Conservation (phyloP, 345 rosid genomes). For the Microcos paniculata region DNA sequence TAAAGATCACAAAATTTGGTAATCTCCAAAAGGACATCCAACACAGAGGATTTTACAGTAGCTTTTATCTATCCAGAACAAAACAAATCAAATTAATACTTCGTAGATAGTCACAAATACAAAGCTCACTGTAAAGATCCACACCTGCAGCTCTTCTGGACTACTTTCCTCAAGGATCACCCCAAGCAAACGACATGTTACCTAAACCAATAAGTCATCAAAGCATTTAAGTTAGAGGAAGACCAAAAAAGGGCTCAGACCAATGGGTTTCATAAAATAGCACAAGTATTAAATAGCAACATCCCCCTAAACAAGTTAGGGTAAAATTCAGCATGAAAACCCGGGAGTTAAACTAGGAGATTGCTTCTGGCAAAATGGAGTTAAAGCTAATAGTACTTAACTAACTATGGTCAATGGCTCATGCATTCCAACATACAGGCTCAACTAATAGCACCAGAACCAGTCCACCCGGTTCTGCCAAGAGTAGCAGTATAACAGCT, state of each 20-base stretch:
- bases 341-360: neutral
- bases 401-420: too few species aligned
- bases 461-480: too few species aligned
- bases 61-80: slow-evolving; percentile 64
- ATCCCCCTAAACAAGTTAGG: neutral
- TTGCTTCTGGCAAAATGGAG: neutral
- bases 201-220: slow-evolving; percentile 36
- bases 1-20: slow-evolving; percentile 89
- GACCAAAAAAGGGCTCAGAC: neutral
- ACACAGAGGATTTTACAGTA: slow-evolving; percentile 81
- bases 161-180: slow-evolving; percentile 84
- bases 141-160: slow-evolving; percentile 87
- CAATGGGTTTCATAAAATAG: neutral
- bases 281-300: neutral
- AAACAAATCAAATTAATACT: slow-evolving; percentile 15
- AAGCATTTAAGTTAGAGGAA: neutral
- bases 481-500: too few species aligned
- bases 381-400: neutral
- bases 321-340: neutral
- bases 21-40: slow-evolving; percentile 93
- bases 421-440: too few species aligned
- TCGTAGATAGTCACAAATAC: neutral
- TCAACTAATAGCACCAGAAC: too few species aligned
- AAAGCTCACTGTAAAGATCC: neutral
- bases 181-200: slow-evolving; percentile 91